A percentile compares a stretch with the other conserved stretches of the same genome.
Conservation (phyloP, 768 basidiomycete genomes). For the Amanita rimosa region DNA sequence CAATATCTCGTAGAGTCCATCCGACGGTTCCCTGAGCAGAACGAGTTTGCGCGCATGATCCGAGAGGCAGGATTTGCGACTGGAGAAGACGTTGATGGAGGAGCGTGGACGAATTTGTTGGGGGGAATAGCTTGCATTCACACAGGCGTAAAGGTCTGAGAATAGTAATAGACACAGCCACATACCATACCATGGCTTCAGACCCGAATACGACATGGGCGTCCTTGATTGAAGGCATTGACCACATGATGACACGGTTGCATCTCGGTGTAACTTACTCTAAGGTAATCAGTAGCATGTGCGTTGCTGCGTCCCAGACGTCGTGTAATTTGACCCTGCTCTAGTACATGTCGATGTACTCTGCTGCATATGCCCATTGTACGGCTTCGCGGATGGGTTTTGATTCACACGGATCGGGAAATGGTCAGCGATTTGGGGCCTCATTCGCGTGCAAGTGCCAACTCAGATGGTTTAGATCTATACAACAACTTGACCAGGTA, state of each 20-base stretch:
- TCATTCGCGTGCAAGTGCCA: slow-evolving; percentile 64
- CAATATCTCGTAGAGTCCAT: slow-evolving; percentile 98
- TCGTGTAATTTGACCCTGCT: slow-evolving; percentile 4
- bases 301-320: background rate
- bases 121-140: slow-evolving; percentile 84
- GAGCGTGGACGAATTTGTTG: slow-evolving; percentile 81
- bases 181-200: background rate
- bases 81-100: slow-evolving; percentile 62
- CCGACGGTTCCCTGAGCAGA: slow-evolving; percentile 81
- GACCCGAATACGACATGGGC: slow-evolving; percentile 83
- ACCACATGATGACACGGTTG: slow-evolving; percentile 88
- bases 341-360: slow-evolving; percentile 82
- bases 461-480: slow-evolving; percentile 94
- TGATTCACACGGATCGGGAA: slow-evolving; percentile 6
- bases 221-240: slow-evolving; percentile 79
- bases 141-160: slow-evolving; percentile 64
- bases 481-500: slow-evolving; percentile 93
- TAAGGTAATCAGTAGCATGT: slow-evolving; percentile 23
- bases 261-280: slow-evolving; percentile 85
- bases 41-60: slow-evolving; percentile 85
- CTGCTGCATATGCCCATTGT: slow-evolving; percentile 97
- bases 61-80: slow-evolving; percentile 73
- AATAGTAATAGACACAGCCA: background rate
- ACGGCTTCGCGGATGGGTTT: slow-evolving; percentile 67
- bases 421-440: background rate